Base-by-base conservation (phyloP, 495 filamentous ascomycete species). In the Aspergillus biplanus region DNA sequence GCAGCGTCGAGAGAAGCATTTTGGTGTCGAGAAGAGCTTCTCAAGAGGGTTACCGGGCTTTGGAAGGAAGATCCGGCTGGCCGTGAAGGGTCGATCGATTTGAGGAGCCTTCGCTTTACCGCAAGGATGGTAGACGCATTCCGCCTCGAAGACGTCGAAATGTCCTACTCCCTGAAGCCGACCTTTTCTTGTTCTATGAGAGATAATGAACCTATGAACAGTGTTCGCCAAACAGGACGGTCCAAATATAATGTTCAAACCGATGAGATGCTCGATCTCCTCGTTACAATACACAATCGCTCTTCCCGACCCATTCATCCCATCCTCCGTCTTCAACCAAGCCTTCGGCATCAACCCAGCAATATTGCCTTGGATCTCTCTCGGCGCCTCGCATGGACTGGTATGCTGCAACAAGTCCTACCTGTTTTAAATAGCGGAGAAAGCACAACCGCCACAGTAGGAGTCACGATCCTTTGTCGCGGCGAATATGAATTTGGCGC, bases 21-120 rank as follows among this genome's bases (percentile, higher is more conserved):
- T 74, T 97, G 93, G 93, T 97, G 92, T 76, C 85, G 93, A 7
- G 90, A 96, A 69, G 89, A 88, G 69, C 82, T 97, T 2, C 82
- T 97, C 9, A 89, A 90, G 62, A 80, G 81, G 21, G 72, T 97
- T 3, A 77, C 76, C 5, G 93, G 87, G 3, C 82, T 78, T 3
- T 97, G 93, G 93, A 84, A 79, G 35, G 89, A 92, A 32, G 64
- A 81, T 21, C 75, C 80, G 1, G 83, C 83, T 0, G 73, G 78
- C 1, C 80, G 91, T 46, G 75, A 79, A 46, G 93, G 93, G 5
- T 82, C 81, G 1, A 84, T 97, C 57, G 91, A 96, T 64, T 77
- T 97, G 1, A 85, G 93, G 27, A 80, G 76, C 50, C 82, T 97
- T 56, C 84, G 91, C 13, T 78, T 97, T 13, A 89, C 82, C 55